These are phyloP conservation scores for Aspergillus melleus DNA, from an alignment of 2,329 filamentous ascomycete genomes.

Conservation along the genomic window DNA sequence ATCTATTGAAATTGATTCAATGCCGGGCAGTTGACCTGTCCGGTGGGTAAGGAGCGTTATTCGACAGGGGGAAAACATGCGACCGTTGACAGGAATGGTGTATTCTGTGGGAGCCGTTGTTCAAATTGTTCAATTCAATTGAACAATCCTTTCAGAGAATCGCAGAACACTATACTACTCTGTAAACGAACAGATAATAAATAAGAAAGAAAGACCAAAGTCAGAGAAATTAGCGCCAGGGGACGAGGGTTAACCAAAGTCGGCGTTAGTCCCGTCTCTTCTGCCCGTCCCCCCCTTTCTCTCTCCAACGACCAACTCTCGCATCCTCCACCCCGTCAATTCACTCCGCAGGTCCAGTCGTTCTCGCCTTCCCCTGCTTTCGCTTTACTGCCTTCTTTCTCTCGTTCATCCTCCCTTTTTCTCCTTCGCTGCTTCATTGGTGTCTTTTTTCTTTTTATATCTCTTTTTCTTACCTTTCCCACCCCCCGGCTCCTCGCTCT, in stretches of 20 bases:
- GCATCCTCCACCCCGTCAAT: slow-evolving; percentile 17
- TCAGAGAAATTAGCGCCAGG: not conserved
- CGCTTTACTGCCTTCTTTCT: slow-evolving; percentile 22
- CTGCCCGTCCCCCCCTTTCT: slow-evolving; percentile 33
- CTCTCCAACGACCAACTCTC: slow-evolving; percentile 23
- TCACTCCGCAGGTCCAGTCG: slow-evolving; percentile 24
- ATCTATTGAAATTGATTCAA: too few species aligned
- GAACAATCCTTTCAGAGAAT: too few species aligned
- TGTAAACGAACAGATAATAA: too few species aligned
- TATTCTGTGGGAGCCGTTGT: too few species aligned
- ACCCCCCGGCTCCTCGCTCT: slow-evolving; percentile 15
- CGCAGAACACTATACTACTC: too few species aligned
- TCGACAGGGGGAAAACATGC: too few species aligned
- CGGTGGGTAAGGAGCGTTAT: too few species aligned
- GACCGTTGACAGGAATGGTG: too few species aligned
- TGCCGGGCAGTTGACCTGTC: too few species aligned
- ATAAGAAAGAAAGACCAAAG: too few species aligned
- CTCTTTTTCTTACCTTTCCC: slow-evolving; percentile 12
- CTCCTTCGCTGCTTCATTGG: slow-evolving; percentile 16
- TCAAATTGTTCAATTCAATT: too few species aligned
- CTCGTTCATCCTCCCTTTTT: slow-evolving; percentile 24
- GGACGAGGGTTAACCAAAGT: not conserved
- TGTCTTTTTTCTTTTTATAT: slow-evolving; percentile 18
- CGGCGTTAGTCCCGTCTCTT: not conserved
- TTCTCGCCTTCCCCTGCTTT: slow-evolving; percentile 20